Percentiles rank a stretch among this genome's conserved stretches.
Conservation (phyloP, 768 basidiomycete species). For the Clavulina sp. region DNA sequence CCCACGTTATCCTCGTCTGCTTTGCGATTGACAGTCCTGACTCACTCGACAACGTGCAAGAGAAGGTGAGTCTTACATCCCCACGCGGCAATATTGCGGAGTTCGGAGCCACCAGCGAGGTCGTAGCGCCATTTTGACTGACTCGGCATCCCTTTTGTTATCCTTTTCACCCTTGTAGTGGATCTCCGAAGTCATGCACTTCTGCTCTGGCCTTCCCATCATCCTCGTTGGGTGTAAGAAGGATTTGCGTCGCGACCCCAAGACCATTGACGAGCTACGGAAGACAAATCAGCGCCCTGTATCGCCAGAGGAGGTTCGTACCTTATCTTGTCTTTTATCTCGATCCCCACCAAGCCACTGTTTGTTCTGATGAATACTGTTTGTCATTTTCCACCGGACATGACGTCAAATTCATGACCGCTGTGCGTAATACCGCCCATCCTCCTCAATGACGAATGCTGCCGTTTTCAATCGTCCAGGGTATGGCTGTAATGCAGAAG, state of each 20-base stretch:
- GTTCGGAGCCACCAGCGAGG: neutral
- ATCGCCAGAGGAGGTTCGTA: conserved; percentile 69
- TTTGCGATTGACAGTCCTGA: conserved; percentile 97
- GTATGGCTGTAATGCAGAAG: conserved; percentile 88
- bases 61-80: conserved; percentile 54
- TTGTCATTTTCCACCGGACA: neutral
- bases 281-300: conserved; percentile 93
- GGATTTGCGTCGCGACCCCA: conserved; percentile 84
- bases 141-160: conserved; percentile 1
- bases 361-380: neutral
- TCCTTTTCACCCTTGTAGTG: conserved; percentile 36
- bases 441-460: too few species aligned
- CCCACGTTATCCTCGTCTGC: conserved; percentile 99
- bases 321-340: neutral
- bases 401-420: neutral
- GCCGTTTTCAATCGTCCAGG: conserved; percentile 38
- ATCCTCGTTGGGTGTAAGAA: conserved; percentile 99
- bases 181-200: conserved; percentile 98
- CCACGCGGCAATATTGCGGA: neutral
- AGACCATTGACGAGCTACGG: conserved; percentile 85
- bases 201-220: conserved; percentile 85
- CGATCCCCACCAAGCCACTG: neutral
- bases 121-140: conserved; percentile 2
- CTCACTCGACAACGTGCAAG: conserved; percentile 98
- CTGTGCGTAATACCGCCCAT: neutral